Conservation (phyloP, 768 basidiomycete genomes). For the Peribolospora kevripleyi region DNA sequence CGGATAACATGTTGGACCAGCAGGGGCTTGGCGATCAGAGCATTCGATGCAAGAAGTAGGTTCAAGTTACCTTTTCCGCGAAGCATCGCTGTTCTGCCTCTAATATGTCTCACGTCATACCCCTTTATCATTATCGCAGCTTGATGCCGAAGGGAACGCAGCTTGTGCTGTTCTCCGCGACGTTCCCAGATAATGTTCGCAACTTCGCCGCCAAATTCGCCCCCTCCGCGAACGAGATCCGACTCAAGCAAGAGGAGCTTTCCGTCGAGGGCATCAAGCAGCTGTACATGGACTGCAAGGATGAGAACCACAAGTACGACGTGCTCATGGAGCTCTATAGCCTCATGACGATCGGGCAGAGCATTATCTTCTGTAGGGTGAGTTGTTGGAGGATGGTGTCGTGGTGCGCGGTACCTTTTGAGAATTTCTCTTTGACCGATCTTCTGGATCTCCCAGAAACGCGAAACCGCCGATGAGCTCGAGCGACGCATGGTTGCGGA, state of each 20-base stretch:
- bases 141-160: constrained; percentile 25
- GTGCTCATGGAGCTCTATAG: constrained; percentile 74
- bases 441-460: constrained; percentile 31
- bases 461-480: constrained; percentile 78
- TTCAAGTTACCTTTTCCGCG: not conserved
- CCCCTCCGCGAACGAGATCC: constrained; percentile 84
- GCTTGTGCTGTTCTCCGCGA: constrained; percentile 91
- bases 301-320: constrained; percentile 84
- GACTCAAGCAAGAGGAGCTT: constrained; percentile 76
- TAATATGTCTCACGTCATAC: constrained; percentile 23
- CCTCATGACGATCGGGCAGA: constrained; percentile 82
- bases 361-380: constrained; percentile 93
- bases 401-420: not conserved
- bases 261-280: constrained; percentile 84
- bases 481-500: constrained; percentile 70
- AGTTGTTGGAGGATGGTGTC: constrained; percentile 8
- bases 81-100: too few relatives aligned
- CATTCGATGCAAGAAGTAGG: constrained; percentile 74
- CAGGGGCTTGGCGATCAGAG: constrained; percentile 87
- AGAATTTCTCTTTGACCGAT: not conserved
- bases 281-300: constrained; percentile 81
- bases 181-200: constrained; percentile 84
- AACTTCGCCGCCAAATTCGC: constrained; percentile 81
- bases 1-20: constrained; percentile 94
- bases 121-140: constrained; percentile 20